A percentile compares a stretch with the other conserved stretches of the same genome.
Evolutionary conservation across 2,329 filamentous ascomycete species (phyloP).

Genomic region (Albophoma yamanashiensis): DNA sequence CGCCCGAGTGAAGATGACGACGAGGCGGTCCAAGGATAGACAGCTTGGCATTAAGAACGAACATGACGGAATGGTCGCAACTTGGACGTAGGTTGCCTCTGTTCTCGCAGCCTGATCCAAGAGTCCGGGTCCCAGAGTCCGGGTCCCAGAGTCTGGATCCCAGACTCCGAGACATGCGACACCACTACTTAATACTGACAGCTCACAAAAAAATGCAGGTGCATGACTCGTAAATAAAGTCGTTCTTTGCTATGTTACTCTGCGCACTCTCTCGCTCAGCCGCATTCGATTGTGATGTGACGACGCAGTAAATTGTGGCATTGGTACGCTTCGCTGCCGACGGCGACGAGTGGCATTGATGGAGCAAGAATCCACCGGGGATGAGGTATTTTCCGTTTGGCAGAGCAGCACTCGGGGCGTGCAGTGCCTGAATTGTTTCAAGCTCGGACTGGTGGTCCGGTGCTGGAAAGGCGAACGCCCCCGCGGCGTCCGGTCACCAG

Average conservation of each 20-base stretch:
- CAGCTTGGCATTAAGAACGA: not conserved
- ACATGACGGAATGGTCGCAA: not conserved
- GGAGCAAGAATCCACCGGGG: too few relatives aligned
- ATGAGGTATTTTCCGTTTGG: too few relatives aligned
- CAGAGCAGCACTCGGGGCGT: too few relatives aligned
- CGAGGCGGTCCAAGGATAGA: not conserved
- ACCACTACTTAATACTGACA: not conserved
- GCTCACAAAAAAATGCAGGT: not conserved
- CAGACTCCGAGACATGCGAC: not conserved
- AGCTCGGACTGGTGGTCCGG: too few relatives aligned
- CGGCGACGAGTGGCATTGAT: not conserved
- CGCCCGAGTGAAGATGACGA: not conserved
- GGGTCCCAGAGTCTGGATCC: too few relatives aligned
- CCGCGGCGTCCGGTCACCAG: not conserved
- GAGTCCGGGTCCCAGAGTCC: too few relatives aligned
- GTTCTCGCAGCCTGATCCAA: too few relatives aligned
- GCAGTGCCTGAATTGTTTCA: too few relatives aligned
- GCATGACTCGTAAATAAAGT: not conserved
- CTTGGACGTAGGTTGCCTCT: not conserved
- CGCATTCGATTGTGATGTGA: not conserved
- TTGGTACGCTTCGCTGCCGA: not conserved
- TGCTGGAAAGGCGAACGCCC: too few relatives aligned
- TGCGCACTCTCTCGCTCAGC: not conserved
- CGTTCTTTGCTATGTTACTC: too few relatives aligned
- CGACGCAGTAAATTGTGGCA: not conserved